Conservation (phyloP, 805 yeast genomes). For the Candida nitratophila region DNA sequence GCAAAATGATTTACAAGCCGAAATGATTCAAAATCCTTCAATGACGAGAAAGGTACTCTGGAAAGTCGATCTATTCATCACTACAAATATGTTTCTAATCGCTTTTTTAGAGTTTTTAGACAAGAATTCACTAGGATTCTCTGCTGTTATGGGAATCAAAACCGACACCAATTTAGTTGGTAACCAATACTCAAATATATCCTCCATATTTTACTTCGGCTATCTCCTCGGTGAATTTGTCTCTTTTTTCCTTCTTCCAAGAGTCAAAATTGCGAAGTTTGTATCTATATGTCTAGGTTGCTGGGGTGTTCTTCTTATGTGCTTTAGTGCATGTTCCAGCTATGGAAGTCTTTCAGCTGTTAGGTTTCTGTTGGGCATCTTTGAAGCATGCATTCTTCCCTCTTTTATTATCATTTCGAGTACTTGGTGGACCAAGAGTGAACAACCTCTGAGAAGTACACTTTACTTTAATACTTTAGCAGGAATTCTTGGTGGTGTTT, state of each 20-base stretch:
- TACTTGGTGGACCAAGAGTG: conserved; percentile 20
- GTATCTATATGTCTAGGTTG: conserved; percentile 38
- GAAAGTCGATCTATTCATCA: conserved; percentile 43
- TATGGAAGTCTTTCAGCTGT: conserved; percentile 34
- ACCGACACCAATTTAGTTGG: conserved; percentile 41
- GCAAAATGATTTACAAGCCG: neutral
- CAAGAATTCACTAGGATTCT: conserved; percentile 42
- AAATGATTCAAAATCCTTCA: neutral
- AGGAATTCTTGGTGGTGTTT: conserved; percentile 4
- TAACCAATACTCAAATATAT: conserved; percentile 22
- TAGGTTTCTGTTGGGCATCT: conserved; percentile 35
- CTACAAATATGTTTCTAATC: conserved; percentile 42
- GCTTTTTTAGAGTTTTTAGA: conserved; percentile 53
- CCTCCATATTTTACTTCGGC: conserved; percentile 39
- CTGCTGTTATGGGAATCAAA: conserved; percentile 48
- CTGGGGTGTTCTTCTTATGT: conserved; percentile 55
- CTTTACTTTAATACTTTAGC: conserved; percentile 28
- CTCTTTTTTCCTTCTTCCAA: conserved; percentile 40
- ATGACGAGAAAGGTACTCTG: conserved; percentile 10
- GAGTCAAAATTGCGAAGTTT: conserved; percentile 46
- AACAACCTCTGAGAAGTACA: conserved; percentile 15
- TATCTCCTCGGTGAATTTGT: conserved; percentile 45
- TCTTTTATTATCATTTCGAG: conserved; percentile 24
- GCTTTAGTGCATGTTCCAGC: conserved; percentile 36
- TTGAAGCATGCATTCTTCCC: conserved; percentile 33